Percentiles rank a stretch among this genome's conserved stretches.
Evolutionary conservation across 1,284 basidiomycete species (phyloP).

Genomic region (Sporisorium reilianum): DNA sequence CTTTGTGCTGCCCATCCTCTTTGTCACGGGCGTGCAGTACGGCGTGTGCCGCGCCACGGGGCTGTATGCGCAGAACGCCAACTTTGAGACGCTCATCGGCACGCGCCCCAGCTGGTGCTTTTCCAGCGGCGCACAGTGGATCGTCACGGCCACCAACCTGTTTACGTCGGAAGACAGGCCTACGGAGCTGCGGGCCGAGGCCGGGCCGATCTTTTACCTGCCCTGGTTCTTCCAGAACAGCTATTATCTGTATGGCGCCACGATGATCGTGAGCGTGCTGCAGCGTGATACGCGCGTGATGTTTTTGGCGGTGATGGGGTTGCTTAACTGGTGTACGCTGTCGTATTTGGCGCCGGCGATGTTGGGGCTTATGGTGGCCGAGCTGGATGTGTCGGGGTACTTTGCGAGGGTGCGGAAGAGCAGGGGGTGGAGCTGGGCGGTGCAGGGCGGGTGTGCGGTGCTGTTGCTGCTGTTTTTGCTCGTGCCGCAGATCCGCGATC

Average conservation of each 20-base stretch:
- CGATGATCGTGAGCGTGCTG: conserved; percentile 36
- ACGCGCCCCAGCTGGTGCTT: conserved; percentile 40
- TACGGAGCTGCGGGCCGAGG: conserved; percentile 22
- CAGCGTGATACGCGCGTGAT: conserved; percentile 38
- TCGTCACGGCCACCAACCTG: conserved; percentile 43
- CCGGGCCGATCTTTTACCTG: conserved; percentile 35
- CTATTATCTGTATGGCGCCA: conserved; percentile 46
- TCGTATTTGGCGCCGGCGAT: conserved; percentile 43
- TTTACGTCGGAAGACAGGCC: conserved; percentile 41
- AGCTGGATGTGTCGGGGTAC: conserved; percentile 38
- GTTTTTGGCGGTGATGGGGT: conserved; percentile 25
- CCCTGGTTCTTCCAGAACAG: conserved; percentile 55
- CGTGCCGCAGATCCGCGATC: conserved; percentile 35
- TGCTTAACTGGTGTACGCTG: conserved; percentile 41
- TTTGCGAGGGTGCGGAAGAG: conserved; percentile 22
- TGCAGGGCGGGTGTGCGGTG: conserved; percentile 25
- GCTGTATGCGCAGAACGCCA: conserved; percentile 32
- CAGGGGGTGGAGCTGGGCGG: conserved; percentile 11
- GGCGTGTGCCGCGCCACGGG: conserved; percentile 35
- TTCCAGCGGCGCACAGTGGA: conserved; percentile 37
- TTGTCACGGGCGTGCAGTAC: conserved; percentile 50
- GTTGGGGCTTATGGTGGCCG: conserved; percentile 39
- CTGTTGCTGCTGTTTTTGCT: conserved; percentile 35
- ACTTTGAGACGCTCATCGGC: conserved; percentile 41
- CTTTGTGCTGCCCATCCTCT: conserved; percentile 43